phyloP scores from a whole-genome alignment of 345 rosid genomes.

The Schrenkiella parvula region DNA sequence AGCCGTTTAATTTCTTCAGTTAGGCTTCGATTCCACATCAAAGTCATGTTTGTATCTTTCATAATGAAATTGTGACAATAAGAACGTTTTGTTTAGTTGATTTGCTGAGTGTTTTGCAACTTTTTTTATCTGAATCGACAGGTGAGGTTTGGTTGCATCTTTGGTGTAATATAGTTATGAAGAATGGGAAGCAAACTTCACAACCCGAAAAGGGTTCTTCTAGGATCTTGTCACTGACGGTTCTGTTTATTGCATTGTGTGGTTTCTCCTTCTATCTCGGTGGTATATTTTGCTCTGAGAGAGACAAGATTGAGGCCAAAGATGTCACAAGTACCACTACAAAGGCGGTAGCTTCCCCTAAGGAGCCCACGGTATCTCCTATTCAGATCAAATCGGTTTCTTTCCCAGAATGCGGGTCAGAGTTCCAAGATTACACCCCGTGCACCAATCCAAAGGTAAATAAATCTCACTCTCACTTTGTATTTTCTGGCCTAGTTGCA shows the following conservation, averaged over 20 bases:
- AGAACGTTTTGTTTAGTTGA: background rate
- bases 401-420: constrained; percentile 71
- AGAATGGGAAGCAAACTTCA: constrained; percentile 54
- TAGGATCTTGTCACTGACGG: constrained; percentile 42
- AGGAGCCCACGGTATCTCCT: constrained; percentile 42
- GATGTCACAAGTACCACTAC: constrained; percentile 34
- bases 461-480: background rate
- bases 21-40: background rate
- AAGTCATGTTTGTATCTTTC: background rate
- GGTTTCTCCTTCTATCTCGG: constrained; percentile 95
- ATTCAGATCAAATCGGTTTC: constrained; percentile 53
- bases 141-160: constrained; percentile 7
- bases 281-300: constrained; percentile 72
- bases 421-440: constrained; percentile 92
- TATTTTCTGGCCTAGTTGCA: background rate
- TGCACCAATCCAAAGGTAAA: constrained; percentile 94
- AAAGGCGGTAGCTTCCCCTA: constrained; percentile 43
- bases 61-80: background rate
- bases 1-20: background rate
- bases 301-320: constrained; percentile 36
- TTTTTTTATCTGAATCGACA: background rate
- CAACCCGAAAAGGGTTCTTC: constrained; percentile 50
- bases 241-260: constrained; percentile 52
- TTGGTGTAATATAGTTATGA: constrained; percentile 44
- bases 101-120: background rate